phyloP scores from a whole-genome alignment of 2,329 filamentous ascomycete species.

The Alternaria longipes region DNA sequence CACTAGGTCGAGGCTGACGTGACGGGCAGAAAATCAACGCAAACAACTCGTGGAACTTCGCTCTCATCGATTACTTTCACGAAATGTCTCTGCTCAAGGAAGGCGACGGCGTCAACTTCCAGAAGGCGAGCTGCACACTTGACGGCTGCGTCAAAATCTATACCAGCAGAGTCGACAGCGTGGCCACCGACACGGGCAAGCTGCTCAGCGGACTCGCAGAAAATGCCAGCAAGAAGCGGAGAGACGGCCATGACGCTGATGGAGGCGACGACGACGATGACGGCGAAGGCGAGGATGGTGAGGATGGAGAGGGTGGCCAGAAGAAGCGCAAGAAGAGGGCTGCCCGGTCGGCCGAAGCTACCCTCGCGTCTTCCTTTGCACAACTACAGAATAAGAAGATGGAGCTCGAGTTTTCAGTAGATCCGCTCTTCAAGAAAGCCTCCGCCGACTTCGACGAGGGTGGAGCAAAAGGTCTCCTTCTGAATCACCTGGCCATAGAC shows the following conservation, averaged over 20 bases:
- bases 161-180: conserved; percentile 96
- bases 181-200: conserved; percentile 96
- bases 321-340: conserved; percentile 79
- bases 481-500: conserved; percentile 98
- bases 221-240: conserved; percentile 70
- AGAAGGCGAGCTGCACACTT: conserved; percentile 95
- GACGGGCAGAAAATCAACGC: conserved; percentile 77
- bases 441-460: conserved; percentile 98
- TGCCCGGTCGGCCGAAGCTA: conserved; percentile 88
- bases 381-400: conserved; percentile 95
- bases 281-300: conserved; percentile 69
- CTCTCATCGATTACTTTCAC: conserved; percentile 99
- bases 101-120: conserved; percentile 96
- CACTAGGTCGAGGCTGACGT: conserved; percentile 20
- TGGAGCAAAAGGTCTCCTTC: conserved; percentile 89
- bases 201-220: conserved; percentile 92
- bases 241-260: conserved; percentile 44
- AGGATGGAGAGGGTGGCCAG: conserved; percentile 65
- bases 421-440: conserved; percentile 98
- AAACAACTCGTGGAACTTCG: conserved; percentile 98
- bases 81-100: conserved; percentile 98
- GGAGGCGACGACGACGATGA: conserved; percentile 54
- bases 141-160: conserved; percentile 99
- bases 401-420: conserved; percentile 94
- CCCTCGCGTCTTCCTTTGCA: conserved; percentile 86